Conservation (phyloP, 352 stramenopile genomes). For the Globisporangium yorkense region DNA sequence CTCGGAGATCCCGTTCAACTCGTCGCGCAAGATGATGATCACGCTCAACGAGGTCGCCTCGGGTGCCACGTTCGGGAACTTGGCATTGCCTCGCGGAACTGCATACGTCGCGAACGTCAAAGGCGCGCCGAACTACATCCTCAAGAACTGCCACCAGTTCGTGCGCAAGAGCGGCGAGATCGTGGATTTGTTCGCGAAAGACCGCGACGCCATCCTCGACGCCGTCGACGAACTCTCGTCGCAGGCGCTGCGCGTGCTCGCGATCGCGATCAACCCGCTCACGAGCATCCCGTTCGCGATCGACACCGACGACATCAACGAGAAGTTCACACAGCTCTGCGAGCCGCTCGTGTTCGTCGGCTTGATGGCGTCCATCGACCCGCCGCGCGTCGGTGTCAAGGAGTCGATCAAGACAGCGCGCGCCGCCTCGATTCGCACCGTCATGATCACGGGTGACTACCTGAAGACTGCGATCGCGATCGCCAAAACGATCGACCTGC, state of each 20-base stretch:
- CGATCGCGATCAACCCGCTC: constrained; percentile 81
- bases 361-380: constrained; percentile 91
- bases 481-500: constrained; percentile 89
- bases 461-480: constrained; percentile 94
- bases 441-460: constrained; percentile 96
- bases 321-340: constrained; percentile 56
- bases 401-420: constrained; percentile 43
- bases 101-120: constrained; percentile 53
- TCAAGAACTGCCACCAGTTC: constrained; percentile 49
- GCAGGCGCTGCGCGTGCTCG: constrained; percentile 83
- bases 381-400: constrained; percentile 51
- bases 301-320: constrained; percentile 52
- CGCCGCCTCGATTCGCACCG: constrained; percentile 50
- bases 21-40: constrained; percentile 93
- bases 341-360: constrained; percentile 89
- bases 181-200: constrained; percentile 12
- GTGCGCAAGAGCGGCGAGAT: constrained; percentile 22
- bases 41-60: constrained; percentile 49
- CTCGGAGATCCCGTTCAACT: constrained; percentile 93
- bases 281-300: constrained; percentile 31
- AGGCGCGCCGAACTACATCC: constrained; percentile 64
- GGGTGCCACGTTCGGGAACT: constrained; percentile 36
- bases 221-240: constrained; percentile 63
- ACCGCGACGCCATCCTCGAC: constrained; percentile 23
- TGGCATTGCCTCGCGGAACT: constrained; percentile 13